A percentile compares a stretch with the other conserved stretches of the same genome.
Conservation (phyloP, 345 rosid genomes). For the Dimocarpus longan region DNA sequence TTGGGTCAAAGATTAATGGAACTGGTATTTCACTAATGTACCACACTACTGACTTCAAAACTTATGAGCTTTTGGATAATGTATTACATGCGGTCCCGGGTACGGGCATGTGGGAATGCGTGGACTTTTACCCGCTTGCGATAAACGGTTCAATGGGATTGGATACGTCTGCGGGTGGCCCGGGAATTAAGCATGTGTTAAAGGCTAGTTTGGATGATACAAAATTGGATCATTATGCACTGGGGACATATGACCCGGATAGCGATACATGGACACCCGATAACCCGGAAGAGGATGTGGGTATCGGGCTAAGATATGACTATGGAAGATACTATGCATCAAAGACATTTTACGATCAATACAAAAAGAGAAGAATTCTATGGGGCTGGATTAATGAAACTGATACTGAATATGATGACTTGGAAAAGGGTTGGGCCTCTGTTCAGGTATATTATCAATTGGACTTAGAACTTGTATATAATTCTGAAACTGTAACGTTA, state of each 20-base stretch:
- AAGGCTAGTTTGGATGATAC: conserved; percentile 92
- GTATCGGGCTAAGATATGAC: conserved; percentile 76
- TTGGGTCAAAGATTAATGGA: conserved; percentile 63
- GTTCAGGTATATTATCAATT: conserved; percentile 57
- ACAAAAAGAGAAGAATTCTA: conserved; percentile 63
- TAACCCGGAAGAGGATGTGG: conserved; percentile 71
- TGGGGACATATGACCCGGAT: conserved; percentile 69
- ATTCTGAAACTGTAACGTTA: background rate
- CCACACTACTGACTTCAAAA: conserved; percentile 60
- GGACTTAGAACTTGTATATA: background rate
- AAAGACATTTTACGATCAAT: conserved; percentile 79
- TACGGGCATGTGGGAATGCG: conserved; percentile 99
- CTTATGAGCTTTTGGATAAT: conserved; percentile 44
- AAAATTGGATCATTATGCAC: conserved; percentile 70
- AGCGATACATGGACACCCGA: conserved; percentile 81
- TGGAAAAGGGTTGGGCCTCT: conserved; percentile 92
- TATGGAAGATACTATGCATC: conserved; percentile 92
- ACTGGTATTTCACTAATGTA: conserved; percentile 75
- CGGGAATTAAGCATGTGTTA: conserved; percentile 71
- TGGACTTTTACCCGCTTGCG: conserved; percentile 87
- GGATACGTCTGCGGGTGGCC: conserved; percentile 69
- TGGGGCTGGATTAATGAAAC: conserved; percentile 99
- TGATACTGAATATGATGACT: conserved; percentile 66
- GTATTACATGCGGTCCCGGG: conserved; percentile 69
- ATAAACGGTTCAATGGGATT: conserved; percentile 51